Conservation (phyloP, 2,329 filamentous ascomycete species). For the Cordyceps militaris region DNA sequence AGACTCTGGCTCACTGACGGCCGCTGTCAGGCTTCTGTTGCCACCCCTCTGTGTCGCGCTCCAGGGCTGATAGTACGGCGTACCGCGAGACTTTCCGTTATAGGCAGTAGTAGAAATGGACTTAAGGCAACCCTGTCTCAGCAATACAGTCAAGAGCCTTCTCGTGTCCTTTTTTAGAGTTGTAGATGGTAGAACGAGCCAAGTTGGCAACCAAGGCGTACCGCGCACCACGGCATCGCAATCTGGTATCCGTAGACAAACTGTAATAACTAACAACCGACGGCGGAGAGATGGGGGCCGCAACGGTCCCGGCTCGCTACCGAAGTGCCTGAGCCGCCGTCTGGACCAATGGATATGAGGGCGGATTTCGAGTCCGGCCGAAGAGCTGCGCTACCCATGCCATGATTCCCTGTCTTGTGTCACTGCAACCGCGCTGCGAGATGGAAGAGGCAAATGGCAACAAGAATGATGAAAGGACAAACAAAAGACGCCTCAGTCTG, state of each 20-base stretch:
- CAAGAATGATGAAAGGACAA: neutral
- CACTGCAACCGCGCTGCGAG: neutral
- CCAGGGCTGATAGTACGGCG: neutral
- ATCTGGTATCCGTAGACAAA: neutral
- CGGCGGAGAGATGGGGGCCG: neutral
- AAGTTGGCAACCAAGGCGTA: neutral
- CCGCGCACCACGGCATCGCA: neutral
- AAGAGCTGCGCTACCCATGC: neutral
- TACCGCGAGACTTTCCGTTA: neutral
- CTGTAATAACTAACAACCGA: neutral
- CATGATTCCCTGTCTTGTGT: neutral
- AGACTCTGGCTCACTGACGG: neutral
- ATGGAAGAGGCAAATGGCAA: neutral
- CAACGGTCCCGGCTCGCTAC: neutral
- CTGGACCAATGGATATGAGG: neutral
- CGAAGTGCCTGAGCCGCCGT: neutral
- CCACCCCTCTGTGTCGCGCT: neutral
- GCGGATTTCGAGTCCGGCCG: neutral
- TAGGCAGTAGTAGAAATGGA: neutral
- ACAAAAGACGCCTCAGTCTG: neutral
- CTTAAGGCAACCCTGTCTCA: neutral
- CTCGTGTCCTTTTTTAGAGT: neutral
- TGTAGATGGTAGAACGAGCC: neutral
- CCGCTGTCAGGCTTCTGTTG: neutral
- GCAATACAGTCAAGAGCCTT: neutral